Percentiles rank a stretch among this genome's conserved stretches.
Conservation (phyloP, 352 stramenopile genomes). For the Thalassiosira mediterranea region DNA sequence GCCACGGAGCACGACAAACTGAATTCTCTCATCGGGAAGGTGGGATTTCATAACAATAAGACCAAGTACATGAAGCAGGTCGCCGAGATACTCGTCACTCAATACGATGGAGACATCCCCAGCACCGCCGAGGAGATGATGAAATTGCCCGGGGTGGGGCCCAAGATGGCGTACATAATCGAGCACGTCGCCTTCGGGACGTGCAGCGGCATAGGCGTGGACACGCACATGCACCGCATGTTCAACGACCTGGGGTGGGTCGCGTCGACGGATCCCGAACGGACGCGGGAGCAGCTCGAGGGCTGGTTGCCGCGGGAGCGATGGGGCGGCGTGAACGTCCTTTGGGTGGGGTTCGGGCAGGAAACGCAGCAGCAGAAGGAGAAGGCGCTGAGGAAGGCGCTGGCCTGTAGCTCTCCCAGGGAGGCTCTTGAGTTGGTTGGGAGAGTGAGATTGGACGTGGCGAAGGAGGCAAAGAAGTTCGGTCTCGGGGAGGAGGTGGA, state of each 20-base stretch:
- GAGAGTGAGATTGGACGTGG: conserved; percentile 68
- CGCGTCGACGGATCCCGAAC: conserved; percentile 88
- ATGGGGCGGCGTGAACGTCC: conserved; percentile 91
- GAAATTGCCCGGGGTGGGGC: conserved; percentile 90
- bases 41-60: conserved; percentile 97
- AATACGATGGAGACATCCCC: conserved; percentile 90
- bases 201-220: conserved; percentile 91
- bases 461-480: conserved; percentile 65
- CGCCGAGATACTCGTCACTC: conserved; percentile 71
- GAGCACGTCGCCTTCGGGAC: conserved; percentile 91
- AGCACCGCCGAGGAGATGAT: conserved; percentile 89
- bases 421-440: conserved; percentile 74
- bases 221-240: conserved; percentile 97
- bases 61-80: conserved; percentile 92
- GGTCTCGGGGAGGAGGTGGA: conserved; percentile 60
- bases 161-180: conserved; percentile 97
- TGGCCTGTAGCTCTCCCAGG: conserved; percentile 61
- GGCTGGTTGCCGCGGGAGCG: conserved; percentile 89
- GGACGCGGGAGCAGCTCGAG: conserved; percentile 92
- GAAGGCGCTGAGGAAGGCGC: conserved; percentile 77
- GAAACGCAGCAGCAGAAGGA: conserved; percentile 86
- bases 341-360: conserved; percentile 96
- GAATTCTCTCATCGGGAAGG: conserved; percentile 87
- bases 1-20: conserved; percentile 87
- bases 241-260: conserved; percentile 95